A percentile compares a stretch with the other conserved stretches of the same genome.
Conservation (phyloP, 305 asterid species). For the Withania somnifera region DNA sequence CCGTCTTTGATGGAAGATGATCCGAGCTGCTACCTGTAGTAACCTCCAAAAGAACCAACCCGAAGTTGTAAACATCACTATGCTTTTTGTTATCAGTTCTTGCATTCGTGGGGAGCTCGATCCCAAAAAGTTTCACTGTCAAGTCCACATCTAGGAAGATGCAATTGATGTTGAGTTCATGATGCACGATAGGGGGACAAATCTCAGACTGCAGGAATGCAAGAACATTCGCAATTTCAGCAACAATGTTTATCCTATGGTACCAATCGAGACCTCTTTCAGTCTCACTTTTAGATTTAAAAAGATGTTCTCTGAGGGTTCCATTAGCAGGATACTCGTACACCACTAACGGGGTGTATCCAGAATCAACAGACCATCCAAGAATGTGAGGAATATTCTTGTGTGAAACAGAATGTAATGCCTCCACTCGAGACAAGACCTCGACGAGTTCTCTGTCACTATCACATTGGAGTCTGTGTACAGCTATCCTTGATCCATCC, state of each 20-base stretch:
- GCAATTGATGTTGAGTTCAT: conserved; percentile 33
- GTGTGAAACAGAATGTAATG: conserved; percentile 35
- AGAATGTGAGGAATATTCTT: conserved; percentile 38
- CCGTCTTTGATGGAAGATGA: conserved; percentile 9
- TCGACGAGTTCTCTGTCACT: conserved; percentile 24
- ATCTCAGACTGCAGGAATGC: conserved; percentile 47
- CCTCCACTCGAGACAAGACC: conserved; percentile 33
- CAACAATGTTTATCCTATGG: conserved; percentile 31
- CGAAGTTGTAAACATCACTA: conserved; percentile 45
- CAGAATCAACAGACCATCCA: conserved; percentile 47
- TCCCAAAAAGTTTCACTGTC: conserved; percentile 35
- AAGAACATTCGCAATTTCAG: conserved; percentile 40
- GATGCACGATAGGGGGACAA: conserved; percentile 47
- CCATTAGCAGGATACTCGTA: conserved; percentile 43
- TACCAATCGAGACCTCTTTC: conserved; percentile 33
- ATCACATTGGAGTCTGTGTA: conserved; percentile 35
- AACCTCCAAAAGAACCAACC: conserved; percentile 41
- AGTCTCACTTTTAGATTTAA: conserved; percentile 18
- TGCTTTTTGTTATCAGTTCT: conserved; percentile 13
- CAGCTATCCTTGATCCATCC: conserved; percentile 34
- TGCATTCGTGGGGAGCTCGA: conserved; percentile 18
- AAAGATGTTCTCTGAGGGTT: conserved; percentile 36
- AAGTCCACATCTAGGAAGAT: conserved; percentile 42
- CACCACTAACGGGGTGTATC: conserved; percentile 30
- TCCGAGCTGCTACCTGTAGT: conserved; percentile 29